Evolutionary conservation across 1,284 basidiomycete species (phyloP).

Genomic region (Cronartium quercuum): DNA sequence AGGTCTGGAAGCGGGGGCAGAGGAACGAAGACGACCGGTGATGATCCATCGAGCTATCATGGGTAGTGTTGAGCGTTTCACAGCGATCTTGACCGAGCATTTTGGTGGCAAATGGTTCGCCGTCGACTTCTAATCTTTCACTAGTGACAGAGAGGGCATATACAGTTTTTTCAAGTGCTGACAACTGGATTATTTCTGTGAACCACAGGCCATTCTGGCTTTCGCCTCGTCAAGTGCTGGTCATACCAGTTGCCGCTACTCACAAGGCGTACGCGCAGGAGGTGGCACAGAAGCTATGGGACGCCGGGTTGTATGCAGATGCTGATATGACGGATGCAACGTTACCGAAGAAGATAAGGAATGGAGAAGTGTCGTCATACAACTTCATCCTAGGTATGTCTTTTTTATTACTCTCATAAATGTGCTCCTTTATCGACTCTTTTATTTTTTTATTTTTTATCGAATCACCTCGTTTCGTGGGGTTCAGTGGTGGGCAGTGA

Average conservation of each 20-base stretch:
- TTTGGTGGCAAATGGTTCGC: slow-evolving; percentile 90
- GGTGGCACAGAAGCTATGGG: slow-evolving; percentile 64
- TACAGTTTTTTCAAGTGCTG: not conserved
- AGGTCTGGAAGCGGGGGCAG: slow-evolving; percentile 48
- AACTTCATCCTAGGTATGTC: slow-evolving; percentile 90
- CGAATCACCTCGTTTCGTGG: slow-evolving; percentile 23
- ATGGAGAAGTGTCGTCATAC: slow-evolving; percentile 83
- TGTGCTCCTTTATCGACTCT: not conserved
- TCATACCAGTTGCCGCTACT: slow-evolving; percentile 84
- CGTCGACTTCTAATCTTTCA: not conserved
- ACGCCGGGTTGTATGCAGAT: slow-evolving; percentile 75
- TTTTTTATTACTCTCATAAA: not conserved
- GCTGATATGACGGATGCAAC: slow-evolving; percentile 90
- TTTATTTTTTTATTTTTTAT: not conserved
- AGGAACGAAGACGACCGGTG: slow-evolving; percentile 70
- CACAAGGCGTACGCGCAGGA: slow-evolving; percentile 85
- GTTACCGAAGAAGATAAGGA: slow-evolving; percentile 91
- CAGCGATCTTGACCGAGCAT: slow-evolving; percentile 95
- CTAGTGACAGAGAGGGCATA: not conserved
- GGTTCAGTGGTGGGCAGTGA: slow-evolving; percentile 81
- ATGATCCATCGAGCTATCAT: slow-evolving; percentile 98
- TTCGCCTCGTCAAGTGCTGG: slow-evolving; percentile 84
- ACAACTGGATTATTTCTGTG: not conserved
- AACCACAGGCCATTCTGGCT: slow-evolving; percentile 87
- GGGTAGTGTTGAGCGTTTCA: slow-evolving; percentile 90